Evolutionary conservation across 139 green algal species (phyloP), one percentile per base, ranked within the genome.

Genomic region (Chlamydomonas incerta): DNA sequence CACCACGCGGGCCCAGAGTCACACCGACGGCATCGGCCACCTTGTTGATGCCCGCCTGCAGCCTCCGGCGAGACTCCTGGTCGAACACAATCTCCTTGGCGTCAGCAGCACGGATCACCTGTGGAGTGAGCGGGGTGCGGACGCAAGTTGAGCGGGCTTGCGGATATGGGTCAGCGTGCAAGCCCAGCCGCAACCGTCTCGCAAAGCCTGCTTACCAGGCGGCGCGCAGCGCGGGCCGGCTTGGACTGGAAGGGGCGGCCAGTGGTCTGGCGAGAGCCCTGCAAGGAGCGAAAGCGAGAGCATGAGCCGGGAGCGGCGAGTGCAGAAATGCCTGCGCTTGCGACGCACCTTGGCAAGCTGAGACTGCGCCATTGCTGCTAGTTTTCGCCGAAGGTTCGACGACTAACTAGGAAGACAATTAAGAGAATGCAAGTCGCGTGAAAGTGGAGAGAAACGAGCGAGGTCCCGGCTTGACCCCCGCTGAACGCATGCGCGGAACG

Each of bases 41-140:
- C 92, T 99, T 99, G 92, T 99, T 99, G 87, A 99, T 99, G 72
- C 97, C 97, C 33, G 84, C 74, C 86, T 98, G 96, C 91, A 99
- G 96, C 81, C 92, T 95, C 31, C 87, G 89, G 34, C 97, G 93
- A 13, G 94, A 97, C 33, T 94, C 93, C 46, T 93, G 93, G 87
- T 99, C 97, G 83, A 99, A 99, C 3, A 96, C 72, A 62, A 99
- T 98, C 60, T 99, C 94, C 91, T 99, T 99, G 18, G 96, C 94
- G 18, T 98, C 97, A 31, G 86, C 23, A 0, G 96, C 97, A 8
- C 89, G 86, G 14, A 91, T 88, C 0, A 95, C 88, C 95, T 97
- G 93, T 60, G 74, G 72, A 28, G 9, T 52, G 34, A 26, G n/a
- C 24, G 47, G 13, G 13, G 15, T 68, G 8, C 34, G 62, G 13